Conservation (phyloP, 768 basidiomycete genomes). For the Podaxis sp. region DNA sequence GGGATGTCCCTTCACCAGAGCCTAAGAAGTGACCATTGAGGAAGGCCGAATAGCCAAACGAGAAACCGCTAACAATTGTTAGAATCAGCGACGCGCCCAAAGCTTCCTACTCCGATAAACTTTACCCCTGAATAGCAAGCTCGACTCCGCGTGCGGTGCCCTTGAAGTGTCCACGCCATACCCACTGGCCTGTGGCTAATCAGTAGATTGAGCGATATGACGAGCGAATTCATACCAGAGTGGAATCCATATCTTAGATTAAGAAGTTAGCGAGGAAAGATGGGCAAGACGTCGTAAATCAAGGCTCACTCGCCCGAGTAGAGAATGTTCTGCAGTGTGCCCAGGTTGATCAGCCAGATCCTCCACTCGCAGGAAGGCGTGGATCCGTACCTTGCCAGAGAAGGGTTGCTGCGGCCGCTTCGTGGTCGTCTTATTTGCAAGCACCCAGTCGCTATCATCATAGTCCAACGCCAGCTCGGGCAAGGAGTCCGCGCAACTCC, state of each 20-base stretch:
- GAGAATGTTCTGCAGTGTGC: background rate
- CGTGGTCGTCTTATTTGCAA: conserved; percentile 58
- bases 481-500: conserved; percentile 61
- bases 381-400: conserved; percentile 50
- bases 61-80: conserved; percentile 27
- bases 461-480: conserved; percentile 55
- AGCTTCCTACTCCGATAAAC: background rate
- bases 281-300: too few relatives aligned
- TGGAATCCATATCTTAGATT: conserved; percentile 5
- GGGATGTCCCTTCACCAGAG: conserved; percentile 36
- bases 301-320: conserved; percentile 8
- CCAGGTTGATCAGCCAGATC: too few relatives aligned
- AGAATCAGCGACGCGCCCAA: background rate
- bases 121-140: conserved; percentile 38
- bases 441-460: conserved; percentile 55
- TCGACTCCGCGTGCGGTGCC: conserved; percentile 39
- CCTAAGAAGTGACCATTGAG: conserved; percentile 41
- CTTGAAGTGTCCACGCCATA: conserved; percentile 45
- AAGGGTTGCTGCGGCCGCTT: conserved; percentile 53
- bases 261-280: background rate
- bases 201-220: background rate
- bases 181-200: conserved; percentile 29
- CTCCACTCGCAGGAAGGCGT: background rate
- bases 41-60: conserved; percentile 45
- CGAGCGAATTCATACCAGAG: background rate